Evolutionary conservation across 1,284 basidiomycete genomes (phyloP).

Genomic region (Apiotrichum brassicae): DNA sequence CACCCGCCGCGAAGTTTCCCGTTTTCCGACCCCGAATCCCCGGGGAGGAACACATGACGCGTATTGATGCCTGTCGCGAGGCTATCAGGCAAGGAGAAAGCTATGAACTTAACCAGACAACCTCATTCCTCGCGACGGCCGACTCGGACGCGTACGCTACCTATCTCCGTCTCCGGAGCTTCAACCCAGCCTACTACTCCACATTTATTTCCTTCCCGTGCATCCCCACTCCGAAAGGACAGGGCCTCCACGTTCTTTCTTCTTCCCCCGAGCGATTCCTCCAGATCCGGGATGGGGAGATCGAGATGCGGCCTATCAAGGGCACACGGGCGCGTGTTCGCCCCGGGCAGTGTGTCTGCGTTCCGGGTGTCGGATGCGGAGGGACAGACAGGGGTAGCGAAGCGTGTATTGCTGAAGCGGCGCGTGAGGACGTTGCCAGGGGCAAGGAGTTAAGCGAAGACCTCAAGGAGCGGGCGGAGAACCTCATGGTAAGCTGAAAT

Average conservation of each 20-base stretch:
- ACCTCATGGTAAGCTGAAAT: constrained; percentile 70
- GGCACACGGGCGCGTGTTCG: constrained; percentile 57
- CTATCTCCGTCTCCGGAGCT: constrained; percentile 57
- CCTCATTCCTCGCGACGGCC: constrained; percentile 51
- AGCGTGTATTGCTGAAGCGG: constrained; percentile 26
- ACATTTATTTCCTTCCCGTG: constrained; percentile 66
- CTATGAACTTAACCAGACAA: constrained; percentile 94
- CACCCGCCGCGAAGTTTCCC: constrained; percentile 22
- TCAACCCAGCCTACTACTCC: constrained; percentile 88
- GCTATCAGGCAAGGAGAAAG: constrained; percentile 78
- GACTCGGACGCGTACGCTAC: constrained; percentile 34
- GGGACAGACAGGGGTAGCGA: constrained; percentile 23
- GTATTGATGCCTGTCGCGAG: constrained; percentile 68
- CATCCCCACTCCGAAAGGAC: constrained; percentile 39
- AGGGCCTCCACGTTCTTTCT: constrained; percentile 62
- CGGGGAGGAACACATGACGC: constrained; percentile 57
- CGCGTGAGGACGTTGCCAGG: constrained; percentile 40
- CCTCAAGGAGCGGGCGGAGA: constrained; percentile 90
- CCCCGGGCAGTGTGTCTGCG: constrained; percentile 38
- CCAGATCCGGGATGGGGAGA: constrained; percentile 52
- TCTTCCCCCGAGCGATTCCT: constrained; percentile 91
- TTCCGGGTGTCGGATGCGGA: constrained; percentile 21
- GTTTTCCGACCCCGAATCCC: constrained; percentile 39
- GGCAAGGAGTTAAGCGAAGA: constrained; percentile 59
- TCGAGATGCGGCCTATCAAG: constrained; percentile 93